These are phyloP conservation scores for Delitschia confertaspora DNA, from an alignment of 495 filamentous ascomycete species.

Conservation along the genomic window DNA sequence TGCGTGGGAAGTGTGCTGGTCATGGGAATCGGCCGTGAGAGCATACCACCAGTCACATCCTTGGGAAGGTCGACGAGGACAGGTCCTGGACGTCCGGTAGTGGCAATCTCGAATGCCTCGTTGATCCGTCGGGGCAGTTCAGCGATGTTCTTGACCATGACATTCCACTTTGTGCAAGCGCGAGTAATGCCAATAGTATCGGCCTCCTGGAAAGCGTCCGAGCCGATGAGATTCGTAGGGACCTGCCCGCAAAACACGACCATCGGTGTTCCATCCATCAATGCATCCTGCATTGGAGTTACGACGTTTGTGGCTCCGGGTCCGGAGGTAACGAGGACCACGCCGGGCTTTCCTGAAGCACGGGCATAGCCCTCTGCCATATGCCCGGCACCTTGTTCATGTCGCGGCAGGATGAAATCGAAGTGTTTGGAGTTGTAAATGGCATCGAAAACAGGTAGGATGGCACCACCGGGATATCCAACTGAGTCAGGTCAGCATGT, in stretches of 20 bases:
- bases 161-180: slow-evolving; percentile 78
- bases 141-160: slow-evolving; percentile 72
- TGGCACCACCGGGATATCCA: slow-evolving; percentile 70
- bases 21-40: slow-evolving; percentile 61
- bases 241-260: slow-evolving; percentile 77
- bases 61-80: slow-evolving; percentile 73
- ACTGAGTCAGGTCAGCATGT: slow-evolving; percentile 36
- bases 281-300: slow-evolving; percentile 69
- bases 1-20: slow-evolving; percentile 52
- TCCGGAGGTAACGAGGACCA: slow-evolving; percentile 70
- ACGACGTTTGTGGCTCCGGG: slow-evolving; percentile 73
- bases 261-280: slow-evolving; percentile 70
- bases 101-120: slow-evolving; percentile 79
- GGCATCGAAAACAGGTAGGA: slow-evolving; percentile 76
- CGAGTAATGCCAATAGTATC: slow-evolving; percentile 69
- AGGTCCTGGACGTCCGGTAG: slow-evolving; percentile 64
- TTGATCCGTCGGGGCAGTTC: slow-evolving; percentile 71
- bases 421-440: slow-evolving; percentile 76
- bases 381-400: slow-evolving; percentile 74
- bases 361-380: slow-evolving; percentile 76
- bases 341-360: slow-evolving; percentile 64
- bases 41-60: slow-evolving; percentile 61
- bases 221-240: slow-evolving; percentile 60
- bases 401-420: slow-evolving; percentile 67
- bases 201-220: slow-evolving; percentile 74